A percentile compares a stretch with the other conserved stretches of the same genome.
phyloP scores from a whole-genome alignment of 2,329 filamentous ascomycete genomes.

The Paecilomyces variotii region DNA sequence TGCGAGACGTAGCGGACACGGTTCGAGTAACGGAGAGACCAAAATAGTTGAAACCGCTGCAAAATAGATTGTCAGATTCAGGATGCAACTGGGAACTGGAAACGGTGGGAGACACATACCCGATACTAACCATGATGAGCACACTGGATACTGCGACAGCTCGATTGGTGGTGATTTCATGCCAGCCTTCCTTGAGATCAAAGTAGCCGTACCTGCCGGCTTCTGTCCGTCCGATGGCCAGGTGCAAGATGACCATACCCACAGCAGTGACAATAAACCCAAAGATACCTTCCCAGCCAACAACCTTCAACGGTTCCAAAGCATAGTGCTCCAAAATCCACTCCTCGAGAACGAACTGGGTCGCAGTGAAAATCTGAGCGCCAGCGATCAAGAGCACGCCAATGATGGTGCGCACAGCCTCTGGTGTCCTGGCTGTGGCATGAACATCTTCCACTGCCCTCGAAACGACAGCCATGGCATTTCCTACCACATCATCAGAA shows the following conservation, averaged over 20 bases:
- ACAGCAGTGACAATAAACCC: constrained; percentile 73
- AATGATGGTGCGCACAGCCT: constrained; percentile 62
- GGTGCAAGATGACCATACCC: constrained; percentile 72
- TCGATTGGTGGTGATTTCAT: constrained; percentile 65
- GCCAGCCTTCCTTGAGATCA: constrained; percentile 78
- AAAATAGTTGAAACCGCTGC: constrained; percentile 96
- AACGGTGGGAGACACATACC: constrained; percentile 48
- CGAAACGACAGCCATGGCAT: constrained; percentile 19
- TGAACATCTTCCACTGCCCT: constrained; percentile 36
- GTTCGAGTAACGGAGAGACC: constrained; percentile 83
- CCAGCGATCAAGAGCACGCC: constrained; percentile 86
- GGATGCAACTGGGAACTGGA: not conserved
- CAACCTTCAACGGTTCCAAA: constrained; percentile 80
- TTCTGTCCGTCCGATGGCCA: constrained; percentile 65
- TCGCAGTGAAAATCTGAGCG: constrained; percentile 93
- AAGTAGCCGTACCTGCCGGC: constrained; percentile 75
- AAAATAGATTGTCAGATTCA: constrained; percentile 2
- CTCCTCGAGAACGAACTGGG: constrained; percentile 93
- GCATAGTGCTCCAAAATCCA: constrained; percentile 74
- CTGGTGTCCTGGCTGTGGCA: constrained; percentile 39
- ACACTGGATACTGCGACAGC: constrained; percentile 69
- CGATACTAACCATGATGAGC: constrained; percentile 95
- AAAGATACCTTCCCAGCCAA: constrained; percentile 94
- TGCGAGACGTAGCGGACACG: constrained; percentile 86
- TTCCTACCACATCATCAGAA: constrained; percentile 24